A percentile compares a stretch with the other conserved stretches of the same genome.
These are phyloP conservation scores for Malassezia obtusa DNA, from an alignment of 1,284 basidiomycete genomes.

Conservation along the genomic window DNA sequence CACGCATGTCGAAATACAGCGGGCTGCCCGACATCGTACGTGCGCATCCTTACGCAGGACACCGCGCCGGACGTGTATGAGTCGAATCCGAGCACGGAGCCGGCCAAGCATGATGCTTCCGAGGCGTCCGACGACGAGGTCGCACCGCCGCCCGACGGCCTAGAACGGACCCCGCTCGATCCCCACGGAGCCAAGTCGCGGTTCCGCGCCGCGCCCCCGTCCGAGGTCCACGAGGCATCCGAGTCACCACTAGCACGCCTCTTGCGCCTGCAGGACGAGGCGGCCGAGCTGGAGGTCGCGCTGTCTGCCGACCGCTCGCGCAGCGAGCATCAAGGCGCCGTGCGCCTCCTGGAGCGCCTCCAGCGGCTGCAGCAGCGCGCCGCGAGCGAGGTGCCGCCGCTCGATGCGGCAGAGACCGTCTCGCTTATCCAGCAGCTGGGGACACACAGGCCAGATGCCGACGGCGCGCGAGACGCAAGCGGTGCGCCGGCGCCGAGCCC, in stretches of 20 bases:
- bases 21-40: constrained; percentile 22
- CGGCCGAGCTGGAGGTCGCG: neutral
- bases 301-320: neutral
- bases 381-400: neutral
- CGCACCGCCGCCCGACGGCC: neutral
- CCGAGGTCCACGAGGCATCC: neutral
- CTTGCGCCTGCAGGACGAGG: constrained; percentile 9
- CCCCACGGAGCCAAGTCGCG: neutral
- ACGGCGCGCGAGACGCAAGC: neutral
- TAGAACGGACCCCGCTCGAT: constrained; percentile 2
- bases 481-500: neutral
- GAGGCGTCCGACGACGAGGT: neutral
- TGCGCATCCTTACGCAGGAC: constrained; percentile 9
- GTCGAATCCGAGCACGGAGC: neutral
- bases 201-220: neutral
- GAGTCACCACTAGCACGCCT: constrained; percentile 4
- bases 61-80: constrained; percentile 18
- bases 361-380: neutral
- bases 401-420: neutral
- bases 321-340: neutral
- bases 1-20: constrained; percentile 17
- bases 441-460: neutral
- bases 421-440: neutral
- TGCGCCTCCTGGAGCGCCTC: neutral
- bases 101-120: neutral